Conservation (phyloP, 805 yeast species). For the Ogataea salicorniae region DNA sequence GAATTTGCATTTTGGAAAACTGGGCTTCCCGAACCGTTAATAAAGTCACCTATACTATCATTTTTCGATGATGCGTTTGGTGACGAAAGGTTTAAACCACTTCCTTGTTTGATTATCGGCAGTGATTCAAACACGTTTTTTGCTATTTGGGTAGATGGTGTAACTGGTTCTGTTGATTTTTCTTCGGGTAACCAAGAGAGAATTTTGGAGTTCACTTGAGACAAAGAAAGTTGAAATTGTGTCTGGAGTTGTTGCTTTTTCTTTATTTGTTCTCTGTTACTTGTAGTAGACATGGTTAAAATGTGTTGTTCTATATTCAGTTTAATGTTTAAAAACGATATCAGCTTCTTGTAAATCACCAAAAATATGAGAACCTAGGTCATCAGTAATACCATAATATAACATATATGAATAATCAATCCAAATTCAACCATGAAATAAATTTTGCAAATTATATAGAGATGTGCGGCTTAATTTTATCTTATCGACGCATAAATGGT, state of each 20-base stretch:
- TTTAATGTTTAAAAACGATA: too few relatives aligned
- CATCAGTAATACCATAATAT: too few relatives aligned
- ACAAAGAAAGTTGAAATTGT: constrained; percentile 39
- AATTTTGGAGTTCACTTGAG: constrained; percentile 32
- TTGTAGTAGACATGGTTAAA: constrained; percentile 12
- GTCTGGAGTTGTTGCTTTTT: constrained; percentile 43
- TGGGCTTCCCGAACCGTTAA: constrained; percentile 11
- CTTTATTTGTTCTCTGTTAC: constrained; percentile 37
- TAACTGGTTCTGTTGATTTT: neutral
- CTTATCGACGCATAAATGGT: too few relatives aligned
- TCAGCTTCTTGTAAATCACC: too few relatives aligned
- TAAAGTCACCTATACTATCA: constrained; percentile 18
- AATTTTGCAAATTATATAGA: too few relatives aligned
- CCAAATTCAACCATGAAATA: too few relatives aligned
- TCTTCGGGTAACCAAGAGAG: constrained; percentile 34
- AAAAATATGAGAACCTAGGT: too few relatives aligned
- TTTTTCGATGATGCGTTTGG: neutral
- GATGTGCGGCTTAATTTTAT: too few relatives aligned
- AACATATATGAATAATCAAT: too few relatives aligned
- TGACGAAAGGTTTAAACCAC: constrained; percentile 20
- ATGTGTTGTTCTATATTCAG: too few relatives aligned
- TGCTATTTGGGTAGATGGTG: neutral
- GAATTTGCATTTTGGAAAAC: constrained; percentile 5
- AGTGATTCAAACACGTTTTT: constrained; percentile 9
- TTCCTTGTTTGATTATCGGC: constrained; percentile 27